Base-by-base conservation (phyloP, 192 early-diverging fungal species). In the Paraglomus occultum region DNA sequence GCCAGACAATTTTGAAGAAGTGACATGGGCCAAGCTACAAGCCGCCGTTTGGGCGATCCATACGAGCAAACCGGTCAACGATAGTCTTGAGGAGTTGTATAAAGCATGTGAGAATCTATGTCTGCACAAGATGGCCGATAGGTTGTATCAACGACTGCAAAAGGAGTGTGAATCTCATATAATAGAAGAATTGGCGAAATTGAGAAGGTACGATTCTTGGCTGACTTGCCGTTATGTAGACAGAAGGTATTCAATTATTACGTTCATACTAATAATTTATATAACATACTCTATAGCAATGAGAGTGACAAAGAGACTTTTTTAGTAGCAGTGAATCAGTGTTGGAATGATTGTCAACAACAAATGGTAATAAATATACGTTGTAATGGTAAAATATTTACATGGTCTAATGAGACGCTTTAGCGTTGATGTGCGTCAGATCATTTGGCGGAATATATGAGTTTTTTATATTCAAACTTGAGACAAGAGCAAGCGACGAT, bases 11-110 rank as follows among this genome's bases (percentile, higher is more conserved):
- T 95, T 86, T 74, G 85, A 90, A 54, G 70, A 79, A 6, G 81
- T 81, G 52, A 88, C 88, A 8, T 89, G 89, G 80, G 70, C 67
- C 23, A 80, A 85, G 17, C 82, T 95, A 6, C 80, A 89, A 51
- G 65, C 59, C 9, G 92, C 92, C 9, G 86, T 95, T 23, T 77
- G 79, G 6, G 89, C 89, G n/a, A 91, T 95, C 40, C 89, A 91
- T 23, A 68, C 77, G 40, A 81, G 79, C 52, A 71, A 79, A 63
- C 84, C 85, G 8, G 84, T 89, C 1, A 64, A 81, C 5, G 88
- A 90, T 65, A 89, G 89, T 31, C 78, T 92, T 11, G 93, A 95
- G 53, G 90, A 90, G 71, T 84, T 93, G n/a, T 95, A 95, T 77
- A 87, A 86, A 58, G 89, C 88, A 44, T 91, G 90, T 72, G 91